These are phyloP conservation scores for Coemansia asiatica DNA, from an alignment of 192 early-diverging fungal species.

Conservation along the genomic window DNA sequence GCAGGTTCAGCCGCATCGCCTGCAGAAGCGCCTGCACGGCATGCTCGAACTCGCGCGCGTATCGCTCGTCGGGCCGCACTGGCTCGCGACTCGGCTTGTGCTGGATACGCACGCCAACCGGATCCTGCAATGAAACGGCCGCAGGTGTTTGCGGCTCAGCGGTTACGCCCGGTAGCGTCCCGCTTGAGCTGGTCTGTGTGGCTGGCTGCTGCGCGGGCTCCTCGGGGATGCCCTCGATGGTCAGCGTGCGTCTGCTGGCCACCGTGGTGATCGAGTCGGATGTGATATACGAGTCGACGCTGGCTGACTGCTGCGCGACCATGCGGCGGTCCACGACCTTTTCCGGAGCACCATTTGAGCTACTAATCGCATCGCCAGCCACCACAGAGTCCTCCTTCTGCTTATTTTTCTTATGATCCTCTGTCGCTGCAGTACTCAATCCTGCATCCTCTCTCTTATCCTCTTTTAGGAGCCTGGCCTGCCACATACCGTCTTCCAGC, in stretches of 20 bases:
- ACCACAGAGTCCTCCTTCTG: too few relatives aligned
- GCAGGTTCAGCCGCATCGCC: constrained; percentile 50
- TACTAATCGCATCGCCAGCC: too few relatives aligned
- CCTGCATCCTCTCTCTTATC: too few relatives aligned
- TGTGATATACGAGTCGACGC: constrained; percentile 20
- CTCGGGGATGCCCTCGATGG: not conserved
- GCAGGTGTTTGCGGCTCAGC: not conserved
- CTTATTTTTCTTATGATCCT: too few relatives aligned
- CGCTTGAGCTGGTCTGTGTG: not conserved
- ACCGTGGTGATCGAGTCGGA: constrained; percentile 27
- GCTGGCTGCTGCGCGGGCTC: not conserved
- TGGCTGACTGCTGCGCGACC: constrained; percentile 16
- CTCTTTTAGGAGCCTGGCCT: not conserved
- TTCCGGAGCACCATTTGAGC: not conserved
- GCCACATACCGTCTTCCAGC: constrained; percentile 27
- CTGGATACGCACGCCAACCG: not conserved
- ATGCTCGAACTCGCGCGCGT: constrained; percentile 39
- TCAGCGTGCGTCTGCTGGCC: constrained; percentile 25
- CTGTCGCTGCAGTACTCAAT: too few relatives aligned
- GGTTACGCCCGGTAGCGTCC: not conserved
- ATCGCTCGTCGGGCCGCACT: constrained; percentile 30
- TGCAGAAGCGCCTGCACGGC: constrained; percentile 51
- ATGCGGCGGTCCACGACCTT: constrained; percentile 8
- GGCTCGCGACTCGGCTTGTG: constrained; percentile 10
- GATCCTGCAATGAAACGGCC: not conserved